A percentile compares a stretch with the other conserved stretches of the same genome.
Evolutionary conservation across 2,329 filamentous ascomycete species (phyloP).

Genomic region (Cercospora sojina): DNA sequence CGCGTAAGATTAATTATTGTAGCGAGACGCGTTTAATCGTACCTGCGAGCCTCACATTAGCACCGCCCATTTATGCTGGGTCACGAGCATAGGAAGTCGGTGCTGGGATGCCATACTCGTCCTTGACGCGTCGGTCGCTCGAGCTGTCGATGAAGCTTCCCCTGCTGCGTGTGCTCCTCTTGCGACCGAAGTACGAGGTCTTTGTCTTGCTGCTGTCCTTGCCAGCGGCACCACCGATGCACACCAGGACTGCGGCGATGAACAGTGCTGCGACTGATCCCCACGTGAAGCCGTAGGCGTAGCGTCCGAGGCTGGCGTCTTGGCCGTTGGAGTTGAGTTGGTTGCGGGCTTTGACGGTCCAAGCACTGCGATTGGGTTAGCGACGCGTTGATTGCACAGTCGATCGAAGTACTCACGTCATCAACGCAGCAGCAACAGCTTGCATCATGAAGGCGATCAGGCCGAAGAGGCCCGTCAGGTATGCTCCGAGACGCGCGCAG

Average conservation of each 20-base stretch:
- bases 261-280: constrained; percentile 65
- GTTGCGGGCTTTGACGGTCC: constrained; percentile 69
- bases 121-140: constrained; percentile 64
- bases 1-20: background rate
- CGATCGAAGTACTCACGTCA: constrained; percentile 64
- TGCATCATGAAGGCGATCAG: constrained; percentile 67
- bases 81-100: constrained; percentile 9
- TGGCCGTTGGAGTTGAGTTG: constrained; percentile 59
- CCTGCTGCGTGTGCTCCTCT: constrained; percentile 50
- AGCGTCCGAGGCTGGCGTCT: constrained; percentile 61
- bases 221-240: constrained; percentile 56
- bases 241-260: constrained; percentile 67
- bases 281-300: constrained; percentile 78
- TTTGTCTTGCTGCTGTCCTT: constrained; percentile 43
- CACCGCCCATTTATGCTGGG: constrained; percentile 9
- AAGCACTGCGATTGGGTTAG: constrained; percentile 49
- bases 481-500: constrained; percentile 68
- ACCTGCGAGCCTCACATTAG: constrained; percentile 13
- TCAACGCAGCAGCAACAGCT: constrained; percentile 64
- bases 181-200: constrained; percentile 50
- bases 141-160: constrained; percentile 58
- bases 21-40: constrained; percentile 8
- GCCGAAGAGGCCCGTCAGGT: constrained; percentile 61
- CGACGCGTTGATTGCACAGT: background rate
- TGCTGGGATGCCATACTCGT: constrained; percentile 57